Evolutionary conservation across 2,329 filamentous ascomycete species (phyloP).

Genomic region (Penicillium sp.): DNA sequence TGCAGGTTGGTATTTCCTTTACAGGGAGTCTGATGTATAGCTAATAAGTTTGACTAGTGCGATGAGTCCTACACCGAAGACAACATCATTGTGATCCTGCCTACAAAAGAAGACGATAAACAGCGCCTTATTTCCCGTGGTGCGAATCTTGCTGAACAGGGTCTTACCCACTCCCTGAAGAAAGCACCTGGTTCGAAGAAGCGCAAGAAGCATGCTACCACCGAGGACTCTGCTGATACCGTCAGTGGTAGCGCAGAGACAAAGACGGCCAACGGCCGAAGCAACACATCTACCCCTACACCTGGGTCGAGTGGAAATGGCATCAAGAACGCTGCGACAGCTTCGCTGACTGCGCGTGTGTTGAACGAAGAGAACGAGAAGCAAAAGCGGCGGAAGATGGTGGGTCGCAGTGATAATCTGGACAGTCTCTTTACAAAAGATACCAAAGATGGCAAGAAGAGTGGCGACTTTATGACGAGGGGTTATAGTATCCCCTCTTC

Average conservation of each 20-base stretch:
- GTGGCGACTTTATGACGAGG: constrained; percentile 55
- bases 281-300: constrained; percentile 28
- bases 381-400: constrained; percentile 70
- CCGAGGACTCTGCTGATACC: too few relatives aligned
- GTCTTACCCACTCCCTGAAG: constrained; percentile 81
- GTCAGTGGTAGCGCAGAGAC: constrained; percentile 22
- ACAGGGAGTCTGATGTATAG: not conserved
- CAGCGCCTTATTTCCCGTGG: constrained; percentile 61
- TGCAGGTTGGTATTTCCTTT: constrained; percentile 43
- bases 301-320: constrained; percentile 43
- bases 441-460: constrained; percentile 40
- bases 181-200: constrained; percentile 65
- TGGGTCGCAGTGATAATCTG: constrained; percentile 56
- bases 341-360: constrained; percentile 78
- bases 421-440: constrained; percentile 51
- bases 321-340: constrained; percentile 85
- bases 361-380: constrained; percentile 77
- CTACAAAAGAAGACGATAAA: constrained; percentile 65
- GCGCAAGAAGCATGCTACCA: constrained; percentile 65
- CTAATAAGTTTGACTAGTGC: constrained; percentile 52
- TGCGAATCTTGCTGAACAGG: constrained; percentile 63
- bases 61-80: constrained; percentile 65
- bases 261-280: constrained; percentile 8
- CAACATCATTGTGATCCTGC: constrained; percentile 78
- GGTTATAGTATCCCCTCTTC: constrained; percentile 50